Percentiles rank a stretch among this genome's conserved stretches.
Conservation (phyloP, 345 rosid genomes). For the Noccaea bulbosa region DNA sequence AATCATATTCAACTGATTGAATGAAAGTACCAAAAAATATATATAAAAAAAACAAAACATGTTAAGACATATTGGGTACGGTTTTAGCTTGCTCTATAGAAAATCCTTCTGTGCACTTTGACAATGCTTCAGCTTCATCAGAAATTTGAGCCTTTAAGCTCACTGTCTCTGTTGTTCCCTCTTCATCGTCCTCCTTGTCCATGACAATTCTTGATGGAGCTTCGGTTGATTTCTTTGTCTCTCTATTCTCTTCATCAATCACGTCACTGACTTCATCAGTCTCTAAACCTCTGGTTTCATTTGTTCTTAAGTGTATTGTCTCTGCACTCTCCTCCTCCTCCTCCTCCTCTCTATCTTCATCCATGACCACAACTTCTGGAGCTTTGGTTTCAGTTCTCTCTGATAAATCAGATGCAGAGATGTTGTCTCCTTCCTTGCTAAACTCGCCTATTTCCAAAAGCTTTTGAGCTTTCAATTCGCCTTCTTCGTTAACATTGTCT, state of each 20-base stretch:
- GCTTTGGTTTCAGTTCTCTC: conserved; percentile 47
- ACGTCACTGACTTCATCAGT: conserved; percentile 15
- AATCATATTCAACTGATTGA: no score
- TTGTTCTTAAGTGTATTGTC: conserved; percentile 17
- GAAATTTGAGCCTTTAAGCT: conserved; percentile 7
- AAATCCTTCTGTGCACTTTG: conserved; percentile 38
- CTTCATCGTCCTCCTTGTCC: conserved; percentile 31
- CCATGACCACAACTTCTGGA: conserved; percentile 44
- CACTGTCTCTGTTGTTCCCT: conserved; percentile 2
- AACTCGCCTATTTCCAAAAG: conserved; percentile 36
- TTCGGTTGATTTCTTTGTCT: conserved; percentile 29
- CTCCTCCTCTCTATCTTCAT: conserved; percentile 33
- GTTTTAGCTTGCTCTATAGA: conserved; percentile 34
- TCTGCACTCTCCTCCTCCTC: conserved; percentile 23
- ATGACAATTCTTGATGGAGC: conserved; percentile 16
- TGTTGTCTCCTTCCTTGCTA: conserved; percentile 37
- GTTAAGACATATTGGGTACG: conserved; percentile 34
- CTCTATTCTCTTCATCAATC: conserved; percentile 22
- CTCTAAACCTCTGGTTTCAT: conserved; percentile 33
- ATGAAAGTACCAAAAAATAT: no score
- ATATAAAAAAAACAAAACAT: not conserved
- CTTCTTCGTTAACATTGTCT: conserved; percentile 35
- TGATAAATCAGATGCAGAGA: conserved; percentile 29
- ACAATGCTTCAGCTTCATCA: conserved; percentile 40
- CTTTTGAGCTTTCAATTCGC: conserved; percentile 38